Percentiles rank a stretch among this genome's conserved stretches.
phyloP scores from a whole-genome alignment of 1,139 yeast genomes.

The Candida glucosophila region DNA sequence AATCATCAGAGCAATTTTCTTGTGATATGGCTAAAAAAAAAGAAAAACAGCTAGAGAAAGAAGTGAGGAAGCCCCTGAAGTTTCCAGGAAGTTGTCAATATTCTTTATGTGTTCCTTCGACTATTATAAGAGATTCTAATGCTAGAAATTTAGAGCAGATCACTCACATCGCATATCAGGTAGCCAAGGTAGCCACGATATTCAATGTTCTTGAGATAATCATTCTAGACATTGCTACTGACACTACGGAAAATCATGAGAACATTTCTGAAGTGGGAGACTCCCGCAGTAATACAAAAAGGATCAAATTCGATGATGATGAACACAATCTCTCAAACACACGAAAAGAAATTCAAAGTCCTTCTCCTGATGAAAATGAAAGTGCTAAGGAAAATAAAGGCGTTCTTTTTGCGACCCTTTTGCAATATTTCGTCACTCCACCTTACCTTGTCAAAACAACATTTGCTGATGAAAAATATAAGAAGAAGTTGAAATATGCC shows the following conservation, averaged over 20 bases:
- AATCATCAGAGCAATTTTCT: no score
- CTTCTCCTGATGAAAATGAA: slow-evolving; percentile 6
- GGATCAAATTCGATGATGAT: slow-evolving; percentile 29
- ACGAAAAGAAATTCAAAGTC: slow-evolving; percentile 11
- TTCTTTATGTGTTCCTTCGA: slow-evolving; percentile 60
- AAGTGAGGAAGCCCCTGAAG: slow-evolving; percentile 27
- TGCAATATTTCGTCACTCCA: slow-evolving; percentile 83
- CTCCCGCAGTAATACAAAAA: slow-evolving; percentile 16
- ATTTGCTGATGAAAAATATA: slow-evolving; percentile 31
- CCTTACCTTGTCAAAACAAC: slow-evolving; percentile 64
- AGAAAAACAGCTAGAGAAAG: slow-evolving; percentile 11
- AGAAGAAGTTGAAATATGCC: slow-evolving; percentile 57
- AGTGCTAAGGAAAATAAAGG: slow-evolving; percentile 22
- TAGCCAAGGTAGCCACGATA: slow-evolving; percentile 66
- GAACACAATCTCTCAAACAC: slow-evolving; percentile 10
- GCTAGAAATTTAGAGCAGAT: slow-evolving; percentile 65
- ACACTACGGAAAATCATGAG: slow-evolving; percentile 10
- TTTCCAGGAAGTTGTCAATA: slow-evolving; percentile 15
- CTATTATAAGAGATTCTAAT: slow-evolving; percentile 40
- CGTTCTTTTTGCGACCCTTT: slow-evolving; percentile 55
- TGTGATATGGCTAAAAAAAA: slow-evolving; percentile 23
- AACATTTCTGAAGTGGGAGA: slow-evolving; percentile 9
- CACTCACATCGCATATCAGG: slow-evolving; percentile 65
- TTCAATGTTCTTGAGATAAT: slow-evolving; percentile 69
- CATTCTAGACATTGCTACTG: slow-evolving; percentile 43